A percentile compares a stretch with the other conserved stretches of the same genome.
Conservation (phyloP, 2,329 filamentous ascomycete genomes). For the Fusarium xyrophilum region DNA sequence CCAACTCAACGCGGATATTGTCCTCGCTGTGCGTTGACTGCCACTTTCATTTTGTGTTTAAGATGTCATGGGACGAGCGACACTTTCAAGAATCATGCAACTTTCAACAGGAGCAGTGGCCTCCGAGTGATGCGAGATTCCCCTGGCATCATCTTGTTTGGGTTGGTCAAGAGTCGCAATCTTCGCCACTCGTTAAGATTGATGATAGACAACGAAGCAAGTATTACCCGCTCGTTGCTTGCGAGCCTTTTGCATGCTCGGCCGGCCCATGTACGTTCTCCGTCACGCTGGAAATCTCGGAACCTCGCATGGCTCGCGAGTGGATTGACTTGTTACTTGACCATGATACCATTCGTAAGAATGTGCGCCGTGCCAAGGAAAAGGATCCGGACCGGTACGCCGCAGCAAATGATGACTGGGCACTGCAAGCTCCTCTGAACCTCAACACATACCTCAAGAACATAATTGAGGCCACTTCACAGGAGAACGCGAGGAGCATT, state of each 20-base stretch:
- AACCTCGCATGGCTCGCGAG: constrained; percentile 54
- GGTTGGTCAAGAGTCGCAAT: constrained; percentile 43
- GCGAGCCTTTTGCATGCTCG: constrained; percentile 53
- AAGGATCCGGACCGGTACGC: constrained; percentile 58
- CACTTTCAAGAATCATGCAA: constrained; percentile 44
- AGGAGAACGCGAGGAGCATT: constrained; percentile 53
- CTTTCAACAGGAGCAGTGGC: constrained; percentile 45
- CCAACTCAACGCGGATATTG: constrained; percentile 39
- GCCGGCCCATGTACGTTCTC: constrained; percentile 51
- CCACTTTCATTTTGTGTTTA: constrained; percentile 53
- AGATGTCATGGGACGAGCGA: constrained; percentile 44
- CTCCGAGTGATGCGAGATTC: constrained; percentile 45
- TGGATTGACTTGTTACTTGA: constrained; percentile 57
- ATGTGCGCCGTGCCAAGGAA: constrained; percentile 49
- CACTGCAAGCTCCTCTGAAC: constrained; percentile 51
- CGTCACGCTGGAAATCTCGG: constrained; percentile 57
- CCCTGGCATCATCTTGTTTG: constrained; percentile 51
- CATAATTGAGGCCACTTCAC: constrained; percentile 49
- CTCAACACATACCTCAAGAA: constrained; percentile 62
- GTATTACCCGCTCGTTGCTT: constrained; percentile 50
- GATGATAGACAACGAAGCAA: constrained; percentile 40
- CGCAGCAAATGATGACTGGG: constrained; percentile 51
- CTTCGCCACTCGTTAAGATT: constrained; percentile 21
- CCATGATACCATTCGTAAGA: constrained; percentile 51
- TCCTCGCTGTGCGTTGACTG: constrained; percentile 52